Evolutionary conservation across 2,329 filamentous ascomycete genomes (phyloP).

Genomic region (Penicillium sp.): DNA sequence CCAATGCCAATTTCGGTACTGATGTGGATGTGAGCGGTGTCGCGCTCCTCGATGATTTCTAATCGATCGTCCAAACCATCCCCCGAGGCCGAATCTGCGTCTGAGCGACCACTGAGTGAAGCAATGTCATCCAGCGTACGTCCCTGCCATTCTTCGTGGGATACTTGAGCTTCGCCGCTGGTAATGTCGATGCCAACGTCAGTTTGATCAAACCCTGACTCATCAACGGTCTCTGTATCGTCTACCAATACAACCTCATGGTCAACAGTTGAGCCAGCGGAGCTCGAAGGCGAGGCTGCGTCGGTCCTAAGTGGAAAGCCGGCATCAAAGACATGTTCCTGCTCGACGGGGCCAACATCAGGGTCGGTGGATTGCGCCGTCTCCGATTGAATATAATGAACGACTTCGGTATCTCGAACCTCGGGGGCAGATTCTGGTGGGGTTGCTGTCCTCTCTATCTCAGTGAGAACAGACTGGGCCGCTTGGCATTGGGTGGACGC

Average conservation of each 20-base stretch:
- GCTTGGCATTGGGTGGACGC: constrained; percentile 10
- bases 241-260: background rate
- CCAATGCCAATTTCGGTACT: background rate
- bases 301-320: background rate
- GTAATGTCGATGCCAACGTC: background rate
- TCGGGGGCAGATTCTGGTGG: background rate
- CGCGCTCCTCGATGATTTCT: background rate
- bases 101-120: too few relatives aligned
- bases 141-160: background rate
- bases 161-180: background rate
- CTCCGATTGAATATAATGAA: background rate
- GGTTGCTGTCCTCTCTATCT: background rate
- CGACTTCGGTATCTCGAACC: background rate
- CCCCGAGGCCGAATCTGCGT: background rate
- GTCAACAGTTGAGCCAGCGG: background rate
- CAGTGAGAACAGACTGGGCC: background rate
- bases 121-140: background rate
- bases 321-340: background rate
- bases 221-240: background rate
- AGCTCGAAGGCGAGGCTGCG: too few relatives aligned
- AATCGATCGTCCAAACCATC: background rate
- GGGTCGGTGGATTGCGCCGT: background rate
- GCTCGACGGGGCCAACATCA: background rate
- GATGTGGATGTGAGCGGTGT: background rate
- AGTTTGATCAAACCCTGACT: background rate